A percentile compares a stretch with the other conserved stretches of the same genome.
Evolutionary conservation across 2,329 filamentous ascomycete genomes (phyloP).

Genomic region (Boeremia lycopersici): DNA sequence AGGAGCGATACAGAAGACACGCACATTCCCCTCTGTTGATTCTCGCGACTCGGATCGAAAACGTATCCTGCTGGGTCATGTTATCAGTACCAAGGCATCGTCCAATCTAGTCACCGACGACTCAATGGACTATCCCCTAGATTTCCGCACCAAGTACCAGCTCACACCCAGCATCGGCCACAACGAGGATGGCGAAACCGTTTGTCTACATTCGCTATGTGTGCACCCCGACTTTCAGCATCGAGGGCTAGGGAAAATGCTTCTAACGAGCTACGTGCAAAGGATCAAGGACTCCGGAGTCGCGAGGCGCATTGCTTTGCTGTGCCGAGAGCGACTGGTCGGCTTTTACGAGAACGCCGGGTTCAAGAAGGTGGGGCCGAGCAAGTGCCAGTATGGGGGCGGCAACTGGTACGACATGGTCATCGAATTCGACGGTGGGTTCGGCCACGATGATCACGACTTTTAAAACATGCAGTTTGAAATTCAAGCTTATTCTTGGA

Average conservation of each 20-base stretch:
- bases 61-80: conserved; percentile 74
- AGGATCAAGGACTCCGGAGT: conserved; percentile 73
- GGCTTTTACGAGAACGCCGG: conserved; percentile 77
- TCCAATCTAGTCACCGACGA: conserved; percentile 70
- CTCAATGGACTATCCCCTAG: conserved; percentile 74
- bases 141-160: conserved; percentile 63
- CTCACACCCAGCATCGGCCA: conserved; percentile 63
- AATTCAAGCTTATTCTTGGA: not conserved
- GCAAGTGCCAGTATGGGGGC: conserved; percentile 73
- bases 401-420: conserved; percentile 87
- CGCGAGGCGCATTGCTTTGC: conserved; percentile 74
- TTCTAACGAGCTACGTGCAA: conserved; percentile 79
- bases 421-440: conserved; percentile 35
- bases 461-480: not conserved
- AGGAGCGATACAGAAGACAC: conserved; percentile 61
- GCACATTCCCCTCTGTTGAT: conserved; percentile 64
- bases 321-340: conserved; percentile 76
- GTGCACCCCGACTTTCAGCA: conserved; percentile 78
- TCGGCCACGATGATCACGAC: conserved; percentile 18
- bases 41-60: conserved; percentile 62
- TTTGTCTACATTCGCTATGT: conserved; percentile 82
- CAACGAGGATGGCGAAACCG: conserved; percentile 72
- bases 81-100: conserved; percentile 74
- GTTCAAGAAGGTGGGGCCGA: conserved; percentile 72
- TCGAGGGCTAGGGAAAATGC: conserved; percentile 72